A percentile compares a stretch with the other conserved stretches of the same genome.
Evolutionary conservation across 192 early-diverging fungal species (phyloP).

Genomic region (Fimicolochytrium jonesii): DNA sequence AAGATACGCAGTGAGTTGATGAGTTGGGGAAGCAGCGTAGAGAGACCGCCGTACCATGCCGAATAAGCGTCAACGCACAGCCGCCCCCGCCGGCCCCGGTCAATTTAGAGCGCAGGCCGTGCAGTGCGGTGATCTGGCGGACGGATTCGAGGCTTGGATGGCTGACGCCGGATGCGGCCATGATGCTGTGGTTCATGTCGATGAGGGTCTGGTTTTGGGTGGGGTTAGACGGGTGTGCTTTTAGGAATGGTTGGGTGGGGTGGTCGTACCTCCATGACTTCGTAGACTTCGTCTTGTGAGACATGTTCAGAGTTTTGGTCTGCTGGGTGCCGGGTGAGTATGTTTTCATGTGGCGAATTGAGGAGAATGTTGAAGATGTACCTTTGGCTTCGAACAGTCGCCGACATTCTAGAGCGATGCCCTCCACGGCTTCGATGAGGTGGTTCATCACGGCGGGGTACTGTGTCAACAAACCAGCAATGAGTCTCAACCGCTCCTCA

Average conservation of each 20-base stretch:
- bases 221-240: too few relatives aligned
- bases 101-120: slow-evolving; percentile 75
- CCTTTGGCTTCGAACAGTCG: slow-evolving; percentile 2
- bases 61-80: slow-evolving; percentile 74
- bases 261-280: slow-evolving; percentile 4
- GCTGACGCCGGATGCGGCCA: slow-evolving; percentile 75
- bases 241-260: background rate
- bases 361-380: too few relatives aligned
- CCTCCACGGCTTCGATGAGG: slow-evolving; percentile 25
- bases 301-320: background rate
- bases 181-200: slow-evolving; percentile 78
- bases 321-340: background rate
- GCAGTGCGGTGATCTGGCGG: slow-evolving; percentile 53
- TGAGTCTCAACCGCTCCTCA: background rate
- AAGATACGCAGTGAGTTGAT: background rate
- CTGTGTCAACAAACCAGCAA: slow-evolving; percentile 1
- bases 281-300: background rate
- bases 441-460: slow-evolving; percentile 22
- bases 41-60: slow-evolving; percentile 9
- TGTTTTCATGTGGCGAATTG: too few relatives aligned
- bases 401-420: slow-evolving; percentile 5
- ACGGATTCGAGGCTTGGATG: slow-evolving; percentile 81
- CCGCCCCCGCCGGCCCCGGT: slow-evolving; percentile 98
- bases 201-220: slow-evolving; percentile 73
- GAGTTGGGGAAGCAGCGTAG: background rate